phyloP scores from a whole-genome alignment of 345 rosid genomes.

The Punica granatum region DNA sequence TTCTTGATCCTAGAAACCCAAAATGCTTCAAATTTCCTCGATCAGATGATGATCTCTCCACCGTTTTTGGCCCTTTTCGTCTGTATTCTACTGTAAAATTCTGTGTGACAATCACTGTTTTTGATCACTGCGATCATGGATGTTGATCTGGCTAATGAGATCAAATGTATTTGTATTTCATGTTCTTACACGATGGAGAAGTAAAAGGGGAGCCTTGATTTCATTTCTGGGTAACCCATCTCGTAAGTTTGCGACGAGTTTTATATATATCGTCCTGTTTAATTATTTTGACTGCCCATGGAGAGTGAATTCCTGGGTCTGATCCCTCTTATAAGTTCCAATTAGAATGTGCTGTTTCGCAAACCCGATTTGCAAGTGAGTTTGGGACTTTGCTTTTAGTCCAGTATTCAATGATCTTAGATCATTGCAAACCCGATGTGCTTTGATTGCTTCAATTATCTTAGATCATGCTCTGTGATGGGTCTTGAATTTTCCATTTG shows the following conservation, averaged over 20 bases:
- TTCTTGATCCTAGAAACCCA: neutral
- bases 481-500: neutral
- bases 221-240: neutral
- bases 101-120: neutral
- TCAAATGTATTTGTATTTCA: neutral
- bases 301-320: neutral
- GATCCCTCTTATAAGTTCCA: neutral
- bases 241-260: neutral
- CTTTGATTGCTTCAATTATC: neutral
- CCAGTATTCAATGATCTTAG: no score
- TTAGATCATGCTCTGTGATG: neutral
- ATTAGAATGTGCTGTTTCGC: neutral
- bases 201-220: neutral
- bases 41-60: neutral
- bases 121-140: neutral
- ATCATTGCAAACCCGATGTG: no score
- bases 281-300: neutral
- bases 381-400: neutral
- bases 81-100: neutral
- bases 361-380: neutral
- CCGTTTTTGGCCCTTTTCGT: neutral
- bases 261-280: neutral
- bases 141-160: no score
- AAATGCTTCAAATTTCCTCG: constrained; percentile 1
- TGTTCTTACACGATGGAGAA: neutral